These are phyloP conservation scores for Fusarium sp. DNA, from an alignment of 2,329 filamentous ascomycete genomes.

Conservation along the genomic window DNA sequence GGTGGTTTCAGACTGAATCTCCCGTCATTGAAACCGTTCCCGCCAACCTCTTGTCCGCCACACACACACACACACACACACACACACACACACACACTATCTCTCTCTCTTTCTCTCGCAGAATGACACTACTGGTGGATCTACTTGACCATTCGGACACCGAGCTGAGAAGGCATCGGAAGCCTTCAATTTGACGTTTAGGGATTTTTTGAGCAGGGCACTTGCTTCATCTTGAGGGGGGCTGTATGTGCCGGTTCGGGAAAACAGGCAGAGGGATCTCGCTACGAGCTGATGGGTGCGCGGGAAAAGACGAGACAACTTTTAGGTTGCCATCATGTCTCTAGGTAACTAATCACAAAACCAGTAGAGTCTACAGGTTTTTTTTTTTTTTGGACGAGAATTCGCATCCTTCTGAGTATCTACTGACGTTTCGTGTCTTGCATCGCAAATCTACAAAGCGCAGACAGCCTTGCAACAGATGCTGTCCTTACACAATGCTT, in stretches of 20 bases:
- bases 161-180: too few relatives aligned
- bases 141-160: too few relatives aligned
- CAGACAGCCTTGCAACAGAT: neutral
- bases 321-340: neutral
- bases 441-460: neutral
- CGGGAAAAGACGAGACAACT: neutral
- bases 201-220: neutral
- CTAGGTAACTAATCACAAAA: neutral
- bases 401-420: neutral
- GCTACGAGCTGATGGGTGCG: neutral
- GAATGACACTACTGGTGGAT: too few relatives aligned
- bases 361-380: neutral
- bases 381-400: neutral
- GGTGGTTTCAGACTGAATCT: too few relatives aligned
- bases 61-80: too few relatives aligned
- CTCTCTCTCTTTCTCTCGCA: too few relatives aligned
- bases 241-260: fast-evolving
- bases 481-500: neutral
- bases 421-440: neutral
- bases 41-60: too few relatives aligned
- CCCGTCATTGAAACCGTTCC: too few relatives aligned
- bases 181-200: too few relatives aligned
- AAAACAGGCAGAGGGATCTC: neutral
- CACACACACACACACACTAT: too few relatives aligned
- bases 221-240: neutral